Evolutionary conservation across 306 rosid genomes (phyloP), one percentile per base, ranked within the genome.

Genomic region (Acacia confusa): DNA sequence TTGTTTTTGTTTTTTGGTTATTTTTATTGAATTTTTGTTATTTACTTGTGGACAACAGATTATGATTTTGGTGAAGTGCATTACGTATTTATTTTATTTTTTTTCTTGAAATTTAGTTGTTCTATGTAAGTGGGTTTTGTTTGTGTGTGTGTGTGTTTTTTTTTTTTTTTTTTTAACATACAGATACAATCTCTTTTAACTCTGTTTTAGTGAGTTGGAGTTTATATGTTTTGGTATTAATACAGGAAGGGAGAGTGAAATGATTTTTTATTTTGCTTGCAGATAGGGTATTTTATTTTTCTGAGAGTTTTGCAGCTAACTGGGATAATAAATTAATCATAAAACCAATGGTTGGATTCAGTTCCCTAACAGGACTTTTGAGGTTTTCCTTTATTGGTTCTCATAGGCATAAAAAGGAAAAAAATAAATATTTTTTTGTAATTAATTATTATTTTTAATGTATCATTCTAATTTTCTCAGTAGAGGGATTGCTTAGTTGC

Each of bases 21-120:
- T 17, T 66, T 22, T 22, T 12, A 5, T 81, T 81, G 53, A 55
- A 30, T 53, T 43, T 86, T 84, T 73, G 41, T 63, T 22, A n/a
- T 22, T 55, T 60, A 50, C n/a, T 60, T 71, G 25, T 14, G 57
- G 52, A 30, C 43, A 17, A 43, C 27, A 22, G 44, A n/a, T 52
- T 30, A 2, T 47, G 43, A 20, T 11, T 9, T 12, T 72, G 72
- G 47, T 50, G 66, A 27, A 28, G 68, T 14, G n/a, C 20, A 28
- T 66, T 72, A 45, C 24, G 19, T 22, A 32, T 24, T 60, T 41
- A 15, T 40, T 83, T 55, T 58, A 28, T 22, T 11, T 25, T 11
- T 25, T 58, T 24, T 16, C 16, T 24, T 85, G 27, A 60, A 78
- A 64, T 81, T 73, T 55, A 36, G 45, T 34, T 61, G 8, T 53